phyloP scores from a whole-genome alignment of 2,329 filamentous ascomycete genomes.

The Cladophialophora immunda region DNA sequence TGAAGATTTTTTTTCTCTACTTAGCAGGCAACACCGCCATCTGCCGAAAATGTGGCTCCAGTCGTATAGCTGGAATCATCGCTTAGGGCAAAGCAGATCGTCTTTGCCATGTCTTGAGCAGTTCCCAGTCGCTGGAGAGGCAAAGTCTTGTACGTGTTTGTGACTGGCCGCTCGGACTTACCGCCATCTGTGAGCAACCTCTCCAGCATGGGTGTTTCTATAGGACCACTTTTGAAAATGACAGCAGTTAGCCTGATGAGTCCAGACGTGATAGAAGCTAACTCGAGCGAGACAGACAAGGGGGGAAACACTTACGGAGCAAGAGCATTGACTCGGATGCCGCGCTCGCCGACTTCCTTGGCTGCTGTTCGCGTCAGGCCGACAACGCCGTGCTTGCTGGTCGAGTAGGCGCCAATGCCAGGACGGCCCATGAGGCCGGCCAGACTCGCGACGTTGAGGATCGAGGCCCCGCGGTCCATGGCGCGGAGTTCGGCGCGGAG shows the following conservation, averaged over 20 bases:
- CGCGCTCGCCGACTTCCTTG: conserved; percentile 45
- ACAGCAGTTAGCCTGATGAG: conserved; percentile 6
- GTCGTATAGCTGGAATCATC: conserved; percentile 57
- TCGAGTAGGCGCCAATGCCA: conserved; percentile 53
- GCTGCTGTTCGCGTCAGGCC: conserved; percentile 54
- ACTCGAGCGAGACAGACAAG: background rate
- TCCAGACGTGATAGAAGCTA: background rate
- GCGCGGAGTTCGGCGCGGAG: conserved; percentile 53
- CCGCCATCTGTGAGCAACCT: conserved; percentile 22
- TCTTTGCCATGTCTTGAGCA: conserved; percentile 53
- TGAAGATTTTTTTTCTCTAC: background rate
- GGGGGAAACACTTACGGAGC: conserved; percentile 39
- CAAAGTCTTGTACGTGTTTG: conserved; percentile 33
- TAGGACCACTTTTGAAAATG: conserved; percentile 26
- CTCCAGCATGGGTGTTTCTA: conserved; percentile 33
- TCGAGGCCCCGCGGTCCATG: conserved; percentile 48
- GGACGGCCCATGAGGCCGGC: conserved; percentile 48
- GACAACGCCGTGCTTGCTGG: conserved; percentile 55
- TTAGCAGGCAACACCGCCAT: conserved; percentile 49
- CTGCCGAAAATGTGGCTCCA: conserved; percentile 53
- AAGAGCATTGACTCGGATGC: conserved; percentile 50
- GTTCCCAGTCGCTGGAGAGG: conserved; percentile 62
- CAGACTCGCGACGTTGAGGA: conserved; percentile 55
- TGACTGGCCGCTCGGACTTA: conserved; percentile 19
- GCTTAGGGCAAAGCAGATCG: conserved; percentile 55